Evolutionary conservation across 768 basidiomycete genomes (phyloP), one percentile per base, ranked within the genome.

Genomic region (Pisolithus marmoratus): DNA sequence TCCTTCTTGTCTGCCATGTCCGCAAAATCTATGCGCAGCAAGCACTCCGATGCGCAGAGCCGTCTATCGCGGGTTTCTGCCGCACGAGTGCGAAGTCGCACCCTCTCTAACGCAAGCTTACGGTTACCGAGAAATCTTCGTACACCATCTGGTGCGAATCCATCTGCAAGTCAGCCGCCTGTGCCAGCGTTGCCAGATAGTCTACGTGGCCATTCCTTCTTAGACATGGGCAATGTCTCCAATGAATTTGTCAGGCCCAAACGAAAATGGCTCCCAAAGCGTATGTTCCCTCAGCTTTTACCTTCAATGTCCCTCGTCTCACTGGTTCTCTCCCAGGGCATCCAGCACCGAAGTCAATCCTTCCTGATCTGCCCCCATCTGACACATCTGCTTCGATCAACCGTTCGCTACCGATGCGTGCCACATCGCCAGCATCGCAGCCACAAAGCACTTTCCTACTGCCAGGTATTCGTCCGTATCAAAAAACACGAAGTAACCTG

Each of bases 61-160:
- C 61, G 72, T 29, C 24, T 63, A 31, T 72, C 73, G 36, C 73
- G 76, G 8, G 74, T 90, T 3, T 75, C 76, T 5, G 83, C 88
- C 5, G 88, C 89, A 1, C 78, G 80, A 52, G 77, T 71, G 52
- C 77, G 87, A 38, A 86, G 84, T 63, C 72, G 74, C 40, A 74
- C 84, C 2, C 74, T 80, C 8, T 87, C 85, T 5, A 80, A 83
- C 57, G 77, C 80, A 22, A 87, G 84, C 60, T 68, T 90, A 8
- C 79, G 87, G 1, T 69, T 88, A 22, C 83, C 80, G 0, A 69
- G 68, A 53, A 46, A 73, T 46, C 46, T 70, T 37, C 61, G 64
- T 20, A 56, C 61, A 2, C n/a, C 54, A 60, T n/a, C 73, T 59
- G 24, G 72, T 64, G 34, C 66, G 68, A 2, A 72, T 63, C 15